These are phyloP conservation scores for Austroboletus niveus DNA, from an alignment of 1,284 basidiomycete genomes.

Conservation along the genomic window DNA sequence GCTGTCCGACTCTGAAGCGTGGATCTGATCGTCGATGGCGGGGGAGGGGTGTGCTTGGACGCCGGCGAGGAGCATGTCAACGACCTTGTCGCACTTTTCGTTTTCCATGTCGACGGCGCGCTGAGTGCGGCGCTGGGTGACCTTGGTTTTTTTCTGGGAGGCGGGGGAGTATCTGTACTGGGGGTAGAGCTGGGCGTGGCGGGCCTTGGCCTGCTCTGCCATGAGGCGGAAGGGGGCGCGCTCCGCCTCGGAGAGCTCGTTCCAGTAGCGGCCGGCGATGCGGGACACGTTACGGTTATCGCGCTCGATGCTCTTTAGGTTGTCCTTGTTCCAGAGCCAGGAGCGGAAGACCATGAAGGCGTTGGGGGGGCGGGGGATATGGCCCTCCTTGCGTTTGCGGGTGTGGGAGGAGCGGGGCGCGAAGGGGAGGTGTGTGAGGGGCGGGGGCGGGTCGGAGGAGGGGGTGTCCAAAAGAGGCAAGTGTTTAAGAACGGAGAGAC, in stretches of 20 bases:
- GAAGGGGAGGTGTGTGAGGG: conserved; percentile 31
- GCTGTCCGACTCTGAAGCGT: neutral
- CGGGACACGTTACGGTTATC: conserved; percentile 54
- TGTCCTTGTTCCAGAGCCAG: conserved; percentile 55
- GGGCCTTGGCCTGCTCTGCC: conserved; percentile 48
- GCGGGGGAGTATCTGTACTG: conserved; percentile 55
- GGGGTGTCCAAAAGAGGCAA: conserved; percentile 30
- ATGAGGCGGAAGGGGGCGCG: conserved; percentile 40
- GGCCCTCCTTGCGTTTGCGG: conserved; percentile 40
- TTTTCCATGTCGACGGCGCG: conserved; percentile 32
- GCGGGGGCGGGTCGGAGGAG: conserved; percentile 11
- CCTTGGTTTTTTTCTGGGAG: conserved; percentile 29
- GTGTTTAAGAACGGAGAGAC: conserved; percentile 29
- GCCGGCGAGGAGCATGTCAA: conserved; percentile 43
- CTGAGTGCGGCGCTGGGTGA: conserved; percentile 26
- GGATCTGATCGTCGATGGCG: too few relatives aligned
- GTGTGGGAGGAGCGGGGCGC: conserved; percentile 38
- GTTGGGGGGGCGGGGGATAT: conserved; percentile 77
- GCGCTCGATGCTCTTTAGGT: conserved; percentile 40
- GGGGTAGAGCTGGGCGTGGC: conserved; percentile 50
- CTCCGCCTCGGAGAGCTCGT: conserved; percentile 34
- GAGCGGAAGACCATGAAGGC: conserved; percentile 84
- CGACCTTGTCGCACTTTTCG: conserved; percentile 42
- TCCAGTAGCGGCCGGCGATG: conserved; percentile 47
- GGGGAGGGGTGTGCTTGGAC: conserved; percentile 20